These are phyloP conservation scores for Flaveria trinervia DNA, from an alignment of 129 eudicot genomes.

Conservation along the genomic window DNA sequence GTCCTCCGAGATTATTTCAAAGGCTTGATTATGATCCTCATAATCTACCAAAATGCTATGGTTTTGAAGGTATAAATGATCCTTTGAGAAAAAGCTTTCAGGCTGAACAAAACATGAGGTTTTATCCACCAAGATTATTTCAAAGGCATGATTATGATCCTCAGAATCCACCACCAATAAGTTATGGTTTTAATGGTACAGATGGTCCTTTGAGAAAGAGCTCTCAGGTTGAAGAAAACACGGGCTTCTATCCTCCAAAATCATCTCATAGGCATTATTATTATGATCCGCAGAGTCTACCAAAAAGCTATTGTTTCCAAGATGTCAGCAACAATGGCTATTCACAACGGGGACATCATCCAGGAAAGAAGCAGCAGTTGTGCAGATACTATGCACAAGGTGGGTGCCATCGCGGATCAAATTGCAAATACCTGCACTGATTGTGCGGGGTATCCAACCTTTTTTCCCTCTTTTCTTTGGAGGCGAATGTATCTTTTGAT, in stretches of 20 bases:
- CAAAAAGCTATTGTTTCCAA: slow-evolving; percentile 22
- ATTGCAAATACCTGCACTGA: slow-evolving; percentile 64
- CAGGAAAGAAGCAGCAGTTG: slow-evolving; percentile 33
- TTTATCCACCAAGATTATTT: slow-evolving; percentile 11
- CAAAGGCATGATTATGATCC: background rate
- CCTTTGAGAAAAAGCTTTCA: slow-evolving; percentile 9
- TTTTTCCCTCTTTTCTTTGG: background rate
- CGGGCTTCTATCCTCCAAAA: slow-evolving; percentile 15
- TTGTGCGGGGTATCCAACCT: background rate
- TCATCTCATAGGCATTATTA: background rate
- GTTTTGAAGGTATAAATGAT: background rate
- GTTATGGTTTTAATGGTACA: background rate
- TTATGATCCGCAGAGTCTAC: background rate
- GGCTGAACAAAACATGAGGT: background rate
- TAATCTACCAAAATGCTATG: no score
- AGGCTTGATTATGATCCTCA: background rate
- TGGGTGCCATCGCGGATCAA: slow-evolving; percentile 66
- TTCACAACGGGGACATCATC: slow-evolving; percentile 6
- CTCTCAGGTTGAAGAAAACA: slow-evolving; percentile 5
- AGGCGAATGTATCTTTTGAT: background rate
- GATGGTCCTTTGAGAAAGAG: slow-evolving; percentile 3
- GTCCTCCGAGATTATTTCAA: slow-evolving; percentile 15
- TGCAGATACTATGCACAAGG: slow-evolving; percentile 66
- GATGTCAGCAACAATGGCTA: background rate
- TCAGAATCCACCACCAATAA: no score